Base-by-base conservation (phyloP, 2,329 filamentous ascomycete species). In the Samsoniella hepiali region DNA sequence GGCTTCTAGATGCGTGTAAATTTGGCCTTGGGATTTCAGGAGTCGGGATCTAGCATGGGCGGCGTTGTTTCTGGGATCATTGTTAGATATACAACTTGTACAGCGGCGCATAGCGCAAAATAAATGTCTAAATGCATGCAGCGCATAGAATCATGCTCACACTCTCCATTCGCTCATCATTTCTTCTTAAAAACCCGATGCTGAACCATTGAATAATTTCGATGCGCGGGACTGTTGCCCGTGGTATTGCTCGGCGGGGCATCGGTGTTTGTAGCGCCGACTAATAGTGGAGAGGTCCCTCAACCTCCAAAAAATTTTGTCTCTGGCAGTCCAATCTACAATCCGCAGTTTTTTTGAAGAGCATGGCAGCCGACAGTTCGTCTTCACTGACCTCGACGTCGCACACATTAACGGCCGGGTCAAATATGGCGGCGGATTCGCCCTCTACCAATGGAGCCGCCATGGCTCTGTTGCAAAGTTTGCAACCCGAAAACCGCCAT, bases 311-410 rank as follows among this genome's bases (percentile, higher is more conserved):
- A 64, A 38, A 5, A 31, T 56, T 60, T 64, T 60, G 62, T 42
- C 44, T n/a, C 44, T 42, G 1, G 22, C 44, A 55, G 42, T 22
- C 53, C 36, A 22, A 31, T 47, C 44, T n/a, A 8, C 54, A 50
- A 40, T 42, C 40, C 36, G 36, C 47, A 60, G 42, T 56, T 51
- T 58, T 51, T 58, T 42, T 64, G 31, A 49, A 49, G 58, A 74
- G 69, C 69, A 77, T 77, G 75, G 75, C 75, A 58, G 64, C 68
- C 64, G 69, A 72, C 75, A 82, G 81, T 56, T 82, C 82, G 65
- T 88, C 86, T 66, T 86, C 84, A 65, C 79, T 84, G 70, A 87
- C 85, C 63, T 87, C 84, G 44, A 86, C 85, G 65, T 88, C 86
- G 5, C 84, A 88, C 71, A 89, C 86, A 44, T 78, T 88, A 72